phyloP scores from a whole-genome alignment of 768 basidiomycete species.

The Kwoniella dejecticola region DNA sequence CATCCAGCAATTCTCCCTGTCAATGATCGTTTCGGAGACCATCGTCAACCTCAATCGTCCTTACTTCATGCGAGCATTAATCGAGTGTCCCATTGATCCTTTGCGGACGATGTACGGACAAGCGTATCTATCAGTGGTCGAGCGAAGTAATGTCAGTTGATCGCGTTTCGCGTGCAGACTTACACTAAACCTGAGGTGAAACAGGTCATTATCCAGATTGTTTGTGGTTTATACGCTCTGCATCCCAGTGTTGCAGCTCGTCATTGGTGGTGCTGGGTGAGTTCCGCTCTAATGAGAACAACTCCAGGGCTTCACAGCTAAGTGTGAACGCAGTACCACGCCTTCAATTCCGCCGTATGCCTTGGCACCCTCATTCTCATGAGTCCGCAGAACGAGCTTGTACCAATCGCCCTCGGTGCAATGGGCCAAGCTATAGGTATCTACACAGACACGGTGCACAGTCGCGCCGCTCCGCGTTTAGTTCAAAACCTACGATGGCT shows the following conservation, averaged over 20 bases:
- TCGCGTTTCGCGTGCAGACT: neutral
- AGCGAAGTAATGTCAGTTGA: conserved; percentile 32
- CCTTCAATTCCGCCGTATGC: conserved; percentile 39
- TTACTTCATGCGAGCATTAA: conserved; percentile 30
- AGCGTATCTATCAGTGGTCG: conserved; percentile 27
- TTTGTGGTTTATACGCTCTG: conserved; percentile 13
- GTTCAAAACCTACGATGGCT: conserved; percentile 35
- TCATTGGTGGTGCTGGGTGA: conserved; percentile 37
- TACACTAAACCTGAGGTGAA: neutral
- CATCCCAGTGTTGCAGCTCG: conserved; percentile 23
- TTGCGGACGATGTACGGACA: conserved; percentile 21
- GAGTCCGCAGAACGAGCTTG: conserved; percentile 29
- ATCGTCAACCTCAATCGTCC: conserved; percentile 31
- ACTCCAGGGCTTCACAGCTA: neutral
- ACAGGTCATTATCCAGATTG: conserved; percentile 31
- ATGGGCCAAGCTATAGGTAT: conserved; percentile 29
- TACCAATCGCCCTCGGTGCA: conserved; percentile 17
- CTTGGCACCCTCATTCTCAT: conserved; percentile 30
- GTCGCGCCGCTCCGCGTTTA: conserved; percentile 9
- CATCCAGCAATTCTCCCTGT: conserved; percentile 25
- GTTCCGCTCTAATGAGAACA: neutral
- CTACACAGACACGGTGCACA: conserved; percentile 13
- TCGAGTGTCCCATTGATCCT: conserved; percentile 23
- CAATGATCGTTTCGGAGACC: conserved; percentile 29
- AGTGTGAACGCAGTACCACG: conserved; percentile 28